phyloP scores from a whole-genome alignment of 2,329 filamentous ascomycete genomes.

The Pseudogymnoascus sp. region DNA sequence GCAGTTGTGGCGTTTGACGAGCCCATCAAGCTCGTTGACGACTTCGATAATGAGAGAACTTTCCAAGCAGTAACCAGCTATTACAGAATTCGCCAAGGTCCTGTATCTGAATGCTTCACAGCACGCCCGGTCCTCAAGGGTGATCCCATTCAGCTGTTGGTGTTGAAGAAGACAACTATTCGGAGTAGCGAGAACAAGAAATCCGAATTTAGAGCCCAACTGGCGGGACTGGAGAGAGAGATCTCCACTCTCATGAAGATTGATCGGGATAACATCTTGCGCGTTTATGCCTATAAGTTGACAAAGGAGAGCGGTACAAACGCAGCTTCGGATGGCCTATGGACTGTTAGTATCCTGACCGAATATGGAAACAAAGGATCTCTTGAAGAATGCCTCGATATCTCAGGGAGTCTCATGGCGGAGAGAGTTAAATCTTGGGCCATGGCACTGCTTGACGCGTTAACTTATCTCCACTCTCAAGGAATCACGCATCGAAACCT shows the following conservation, averaged over 20 bases:
- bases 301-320: conserved; percentile 53
- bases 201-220: conserved; percentile 61
- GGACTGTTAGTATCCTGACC: conserved; percentile 67
- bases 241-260: conserved; percentile 68
- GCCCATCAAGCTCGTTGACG: conserved; percentile 53
- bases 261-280: conserved; percentile 66
- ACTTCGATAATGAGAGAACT: conserved; percentile 50
- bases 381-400: conserved; percentile 70
- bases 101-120: conserved; percentile 59
- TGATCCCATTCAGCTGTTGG: conserved; percentile 48
- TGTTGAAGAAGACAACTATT: conserved; percentile 63
- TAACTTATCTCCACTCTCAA: conserved; percentile 79
- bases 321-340: conserved; percentile 36
- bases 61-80: conserved; percentile 67
- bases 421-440: conserved; percentile 79
- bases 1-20: conserved; percentile 56
- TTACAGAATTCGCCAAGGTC: conserved; percentile 54
- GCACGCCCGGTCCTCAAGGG: conserved; percentile 58
- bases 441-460: conserved; percentile 79
- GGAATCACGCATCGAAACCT: conserved; percentile 78
- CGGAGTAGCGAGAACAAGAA: conserved; percentile 48
- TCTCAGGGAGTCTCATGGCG: conserved; percentile 64
- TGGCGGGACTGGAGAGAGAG: conserved; percentile 67
- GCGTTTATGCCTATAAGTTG: conserved; percentile 77
- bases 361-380: conserved; percentile 76